Evolutionary conservation across 2,329 filamentous ascomycete species (phyloP), one percentile per base, ranked within the genome.

Genomic region (Amphichorda felina): DNA sequence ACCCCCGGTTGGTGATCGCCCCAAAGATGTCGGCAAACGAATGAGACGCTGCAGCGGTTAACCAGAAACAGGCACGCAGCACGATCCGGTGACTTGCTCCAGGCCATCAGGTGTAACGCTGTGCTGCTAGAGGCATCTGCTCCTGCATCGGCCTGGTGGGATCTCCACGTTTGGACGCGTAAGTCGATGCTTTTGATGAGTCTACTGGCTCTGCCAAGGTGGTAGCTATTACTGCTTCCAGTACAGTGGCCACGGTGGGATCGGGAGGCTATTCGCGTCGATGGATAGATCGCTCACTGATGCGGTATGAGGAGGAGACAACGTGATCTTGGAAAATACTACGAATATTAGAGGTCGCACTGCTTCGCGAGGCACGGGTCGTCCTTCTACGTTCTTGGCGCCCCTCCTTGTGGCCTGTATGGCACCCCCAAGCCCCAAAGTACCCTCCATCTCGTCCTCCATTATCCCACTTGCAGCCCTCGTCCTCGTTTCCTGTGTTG

Each of bases 31-130:
- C 41, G 41, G 44, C 46, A 49, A 45, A 44, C 50, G 47, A 52
- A 53, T 56, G 47, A 51, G 45, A 56, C 50, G 43, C 45, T 47
- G 43, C 45, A 35, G 53, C 51, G 50, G 48, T 50, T 52, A 50
- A 43, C 45, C 45, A 39, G 24, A 24, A 15, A 34, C 33, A 26
- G 36, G 33, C 36, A 36, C 25, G 27, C 34, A 21, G 14, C 7
- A 30, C 16, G 35, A 37, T 33, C 35, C 26, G 29, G 30, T 37
- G 35, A 37, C 35, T 33, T 21, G 29, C 15, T 30, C 29, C 30
- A 33, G 21, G 29, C 29, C 19, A n/a, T 16, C 21, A 14, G 19
- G 27, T 37, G 34, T 19, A 30, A 36, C 34, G 34, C 34, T 36
- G 34, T 26, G 34, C 10, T 28, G 34, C 34, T 27, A 17, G 7